phyloP scores from a whole-genome alignment of 139 green algal genomes.

The Chlamydomonas incerta region DNA sequence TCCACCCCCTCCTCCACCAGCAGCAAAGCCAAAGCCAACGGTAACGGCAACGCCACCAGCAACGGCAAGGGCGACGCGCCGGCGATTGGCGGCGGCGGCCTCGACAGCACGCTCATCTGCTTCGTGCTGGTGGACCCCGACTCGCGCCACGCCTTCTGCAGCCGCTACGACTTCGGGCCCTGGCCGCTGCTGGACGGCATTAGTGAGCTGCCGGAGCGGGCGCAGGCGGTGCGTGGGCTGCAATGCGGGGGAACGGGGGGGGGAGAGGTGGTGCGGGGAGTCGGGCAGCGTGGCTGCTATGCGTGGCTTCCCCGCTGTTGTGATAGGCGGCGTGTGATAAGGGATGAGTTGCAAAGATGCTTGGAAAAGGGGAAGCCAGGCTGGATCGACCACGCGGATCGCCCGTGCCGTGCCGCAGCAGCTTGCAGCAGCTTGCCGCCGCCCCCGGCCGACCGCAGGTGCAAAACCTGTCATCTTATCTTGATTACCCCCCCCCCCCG shows the following conservation, averaged over 20 bases:
- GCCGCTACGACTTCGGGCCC: conserved; percentile 92
- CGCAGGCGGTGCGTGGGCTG: conserved; percentile 42
- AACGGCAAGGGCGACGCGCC: neutral
- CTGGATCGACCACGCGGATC: too few relatives aligned
- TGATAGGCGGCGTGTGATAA: too few relatives aligned
- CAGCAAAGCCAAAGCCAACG: neutral
- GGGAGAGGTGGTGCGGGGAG: neutral
- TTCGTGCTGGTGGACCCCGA: conserved; percentile 89
- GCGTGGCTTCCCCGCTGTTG: too few relatives aligned
- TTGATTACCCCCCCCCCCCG: too few relatives aligned
- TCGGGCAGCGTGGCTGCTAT: too few relatives aligned
- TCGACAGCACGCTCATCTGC: conserved; percentile 85
- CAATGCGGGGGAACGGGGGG: neutral
- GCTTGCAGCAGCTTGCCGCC: too few relatives aligned
- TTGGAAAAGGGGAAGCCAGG: too few relatives aligned
- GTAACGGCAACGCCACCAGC: neutral
- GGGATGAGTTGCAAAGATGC: too few relatives aligned
- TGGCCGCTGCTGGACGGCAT: conserved; percentile 87
- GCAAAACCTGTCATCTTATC: too few relatives aligned
- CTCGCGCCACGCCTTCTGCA: conserved; percentile 83
- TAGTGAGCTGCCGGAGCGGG: conserved; percentile 21
- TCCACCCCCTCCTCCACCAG: neutral
- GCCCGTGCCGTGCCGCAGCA: too few relatives aligned
- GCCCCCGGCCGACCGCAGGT: too few relatives aligned
- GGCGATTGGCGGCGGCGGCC: neutral